Base-by-base conservation (phyloP, 306 rosid species). In the Dryas drummondii region DNA sequence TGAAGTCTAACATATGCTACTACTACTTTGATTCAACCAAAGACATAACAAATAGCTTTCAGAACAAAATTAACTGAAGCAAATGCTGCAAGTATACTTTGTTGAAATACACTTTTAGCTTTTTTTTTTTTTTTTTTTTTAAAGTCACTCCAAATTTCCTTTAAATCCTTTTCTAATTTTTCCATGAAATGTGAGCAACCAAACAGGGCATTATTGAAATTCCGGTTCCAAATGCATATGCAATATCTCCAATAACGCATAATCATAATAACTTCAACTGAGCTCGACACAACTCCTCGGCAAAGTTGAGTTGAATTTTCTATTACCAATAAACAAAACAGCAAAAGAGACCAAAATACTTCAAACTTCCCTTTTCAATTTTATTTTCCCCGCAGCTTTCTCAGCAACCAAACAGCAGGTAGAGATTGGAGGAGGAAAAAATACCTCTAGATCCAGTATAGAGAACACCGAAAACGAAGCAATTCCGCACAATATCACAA, bases 381-480 rank as follows among this genome's bases (percentile, higher is more conserved):
- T 42, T 46, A 7, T 26, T 11, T 59, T 65, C 70, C 1, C 70
- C 15, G 27, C 17, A 68, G 16, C 46, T 78, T 71, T 54, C 64
- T 15, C 9, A 22, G 70, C 42, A 49, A 49, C 49, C 72, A 37
- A 53, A 71, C 11, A 6, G 13, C 63, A 59, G 0, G 61, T n/a
- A 27, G 40, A 13, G 41, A 26, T 70, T 5, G 4, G 44, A 50
- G 32, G 14, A 27, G 40, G 45, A 14, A 41, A 51, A 15, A 11
- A 5, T 63, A 82, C 83, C 75, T 70, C 71, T 55, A 82, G 86
- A 79, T 82, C 83, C 68, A 59, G 78, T 15, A 72, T 44, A 50
- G 27, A 54, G 40, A 66, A 60, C 40, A 7, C 55, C 61, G 16
- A 32, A 56, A 41, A 59, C n/a, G 19, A 44, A 58, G 41, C 67